Evolutionary conservation across 2,329 filamentous ascomycete genomes (phyloP).

Genomic region (Penicillium sp.): DNA sequence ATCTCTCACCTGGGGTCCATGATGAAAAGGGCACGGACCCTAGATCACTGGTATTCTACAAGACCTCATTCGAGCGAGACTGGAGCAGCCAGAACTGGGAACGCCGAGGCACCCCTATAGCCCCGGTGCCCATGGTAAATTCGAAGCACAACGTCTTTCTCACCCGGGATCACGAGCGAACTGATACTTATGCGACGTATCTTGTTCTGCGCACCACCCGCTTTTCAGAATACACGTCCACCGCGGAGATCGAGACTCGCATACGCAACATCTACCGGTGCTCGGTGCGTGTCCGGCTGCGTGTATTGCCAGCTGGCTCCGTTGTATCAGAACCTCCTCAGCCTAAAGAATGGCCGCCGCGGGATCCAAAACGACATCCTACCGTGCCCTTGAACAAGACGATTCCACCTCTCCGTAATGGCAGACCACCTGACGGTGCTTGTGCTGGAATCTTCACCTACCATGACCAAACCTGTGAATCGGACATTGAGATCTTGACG

Average conservation of each 20-base stretch:
- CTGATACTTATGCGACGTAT: conserved; percentile 35
- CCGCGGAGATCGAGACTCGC: conserved; percentile 49
- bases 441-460: conserved; percentile 54
- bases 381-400: background rate
- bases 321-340: conserved; percentile 13
- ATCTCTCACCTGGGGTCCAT: background rate
- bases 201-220: conserved; percentile 50
- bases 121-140: conserved; percentile 47
- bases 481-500: conserved; percentile 55
- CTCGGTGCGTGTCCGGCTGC: conserved; percentile 49
- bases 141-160: conserved; percentile 50
- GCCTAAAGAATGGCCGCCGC: conserved; percentile 1
- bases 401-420: background rate
- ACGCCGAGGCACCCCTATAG: conserved; percentile 37
- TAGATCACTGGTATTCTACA: conserved; percentile 32
- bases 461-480: conserved; percentile 47
- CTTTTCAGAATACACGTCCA: conserved; percentile 44
- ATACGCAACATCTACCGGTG: conserved; percentile 47
- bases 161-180: conserved; percentile 24
- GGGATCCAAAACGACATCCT: conserved; percentile 1
- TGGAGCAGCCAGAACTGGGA: conserved; percentile 49
- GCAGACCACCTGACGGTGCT: conserved; percentile 44
- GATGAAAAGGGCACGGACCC: conserved; percentile 4
- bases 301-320: conserved; percentile 35
- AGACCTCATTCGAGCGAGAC: conserved; percentile 34